These are phyloP conservation scores for Sonneratia caseolaris DNA, from an alignment of 345 rosid genomes.

Conservation along the genomic window DNA sequence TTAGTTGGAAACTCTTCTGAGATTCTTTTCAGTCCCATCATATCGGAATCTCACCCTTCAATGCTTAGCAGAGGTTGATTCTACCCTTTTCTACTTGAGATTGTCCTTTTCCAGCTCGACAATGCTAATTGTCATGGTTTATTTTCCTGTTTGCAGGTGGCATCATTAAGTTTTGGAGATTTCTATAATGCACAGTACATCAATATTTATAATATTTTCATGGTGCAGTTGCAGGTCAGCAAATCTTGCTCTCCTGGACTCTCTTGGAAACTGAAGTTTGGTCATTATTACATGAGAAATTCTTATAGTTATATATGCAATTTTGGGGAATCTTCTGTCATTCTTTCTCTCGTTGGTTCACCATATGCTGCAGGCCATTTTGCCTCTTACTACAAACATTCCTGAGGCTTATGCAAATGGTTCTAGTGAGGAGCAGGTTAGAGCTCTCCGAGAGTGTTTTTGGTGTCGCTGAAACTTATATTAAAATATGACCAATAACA, in stretches of 20 bases:
- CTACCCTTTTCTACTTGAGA: background rate
- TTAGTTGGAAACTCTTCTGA: slow-evolving; percentile 90
- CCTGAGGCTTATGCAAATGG: slow-evolving; percentile 93
- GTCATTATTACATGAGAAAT: too few relatives aligned
- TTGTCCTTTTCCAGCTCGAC: slow-evolving; percentile 3
- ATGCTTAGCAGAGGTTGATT: slow-evolving; percentile 82
- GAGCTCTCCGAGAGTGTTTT: slow-evolving; percentile 5
- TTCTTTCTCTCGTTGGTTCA: slow-evolving; percentile 1
- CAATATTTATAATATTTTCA: slow-evolving; percentile 69
- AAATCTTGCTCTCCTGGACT: background rate
- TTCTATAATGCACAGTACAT: slow-evolving; percentile 70
- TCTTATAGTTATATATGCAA: too few relatives aligned
- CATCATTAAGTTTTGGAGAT: slow-evolving; percentile 83
- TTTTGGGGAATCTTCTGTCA: background rate
- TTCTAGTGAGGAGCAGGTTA: slow-evolving; percentile 80
- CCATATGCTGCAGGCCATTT: slow-evolving; percentile 39
- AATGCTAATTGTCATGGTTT: background rate
- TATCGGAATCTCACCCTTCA: slow-evolving; percentile 93
- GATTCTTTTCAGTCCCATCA: slow-evolving; percentile 65
- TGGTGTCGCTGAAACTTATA: background rate
- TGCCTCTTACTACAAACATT: slow-evolving; percentile 65
- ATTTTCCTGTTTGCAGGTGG: slow-evolving; percentile 41
- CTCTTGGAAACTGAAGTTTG: background rate
- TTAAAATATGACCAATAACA: background rate
- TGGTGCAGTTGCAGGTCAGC: slow-evolving; percentile 79